phyloP scores from a whole-genome alignment of 257 asterid species.

The Prunella vulgaris region DNA sequence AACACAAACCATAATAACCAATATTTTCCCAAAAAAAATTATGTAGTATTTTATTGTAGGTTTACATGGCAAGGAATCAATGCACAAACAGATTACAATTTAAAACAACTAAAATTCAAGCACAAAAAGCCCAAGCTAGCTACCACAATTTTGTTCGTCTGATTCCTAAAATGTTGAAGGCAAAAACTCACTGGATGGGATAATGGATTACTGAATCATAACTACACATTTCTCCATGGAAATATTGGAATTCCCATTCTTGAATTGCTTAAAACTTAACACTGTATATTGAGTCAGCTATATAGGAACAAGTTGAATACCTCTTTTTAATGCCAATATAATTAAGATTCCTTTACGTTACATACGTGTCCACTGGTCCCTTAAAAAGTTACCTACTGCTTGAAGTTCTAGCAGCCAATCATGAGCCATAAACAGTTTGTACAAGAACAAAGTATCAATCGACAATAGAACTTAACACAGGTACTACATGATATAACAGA shows the following conservation, averaged over 20 bases:
- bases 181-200: constrained; percentile 13
- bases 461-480: background rate
- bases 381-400: background rate
- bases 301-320: background rate
- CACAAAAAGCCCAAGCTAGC: background rate
- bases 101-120: background rate
- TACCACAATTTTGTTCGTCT: background rate
- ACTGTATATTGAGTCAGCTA: background rate
- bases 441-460: background rate
- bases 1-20: background rate
- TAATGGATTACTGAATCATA: background rate
- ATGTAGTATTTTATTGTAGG: constrained; percentile 1
- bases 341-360: background rate
- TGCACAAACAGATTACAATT: too few relatives aligned
- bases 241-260: background rate
- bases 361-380: background rate
- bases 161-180: constrained; percentile 1
- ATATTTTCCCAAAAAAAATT: background rate
- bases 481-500: background rate
- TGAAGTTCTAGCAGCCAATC: background rate
- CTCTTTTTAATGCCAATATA: background rate
- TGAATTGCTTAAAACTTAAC: background rate
- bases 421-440: background rate
- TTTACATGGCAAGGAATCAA: background rate
- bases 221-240: background rate